Percentiles rank a stretch among this genome's conserved stretches.
Conservation (phyloP, 2,329 filamentous ascomycete species). For the Calonectria fujianensis region DNA sequence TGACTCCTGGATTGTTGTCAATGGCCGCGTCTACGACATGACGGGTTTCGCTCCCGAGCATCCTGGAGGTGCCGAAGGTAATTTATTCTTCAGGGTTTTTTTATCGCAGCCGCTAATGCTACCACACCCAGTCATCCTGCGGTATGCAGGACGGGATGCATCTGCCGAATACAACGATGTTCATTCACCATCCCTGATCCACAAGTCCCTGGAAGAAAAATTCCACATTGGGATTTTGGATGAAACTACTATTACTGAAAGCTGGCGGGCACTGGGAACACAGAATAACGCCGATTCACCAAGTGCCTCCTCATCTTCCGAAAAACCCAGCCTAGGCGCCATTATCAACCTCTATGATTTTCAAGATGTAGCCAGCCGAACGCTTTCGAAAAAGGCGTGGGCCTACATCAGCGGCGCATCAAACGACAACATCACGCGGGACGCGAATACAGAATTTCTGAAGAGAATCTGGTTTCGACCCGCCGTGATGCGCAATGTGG, state of each 20-base stretch:
- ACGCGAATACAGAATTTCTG: constrained; percentile 46
- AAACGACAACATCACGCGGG: constrained; percentile 53
- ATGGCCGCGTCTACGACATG: constrained; percentile 36
- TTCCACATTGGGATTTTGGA: constrained; percentile 46
- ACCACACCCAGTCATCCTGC: constrained; percentile 27
- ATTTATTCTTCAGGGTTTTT: neutral
- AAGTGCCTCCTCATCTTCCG: neutral
- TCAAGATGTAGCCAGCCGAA: constrained; percentile 44
- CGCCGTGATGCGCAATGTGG: constrained; percentile 50
- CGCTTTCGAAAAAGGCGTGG: constrained; percentile 47
- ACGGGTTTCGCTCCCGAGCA: constrained; percentile 34
- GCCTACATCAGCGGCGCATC: constrained; percentile 52
- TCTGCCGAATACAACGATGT: constrained; percentile 29
- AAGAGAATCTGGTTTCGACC: constrained; percentile 52
- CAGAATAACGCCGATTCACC: neutral
- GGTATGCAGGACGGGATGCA: constrained; percentile 32
- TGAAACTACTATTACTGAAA: constrained; percentile 21
- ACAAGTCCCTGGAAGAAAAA: constrained; percentile 24
- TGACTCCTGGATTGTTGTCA: constrained; percentile 32
- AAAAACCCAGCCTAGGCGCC: constrained; percentile 36
- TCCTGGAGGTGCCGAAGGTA: constrained; percentile 30
- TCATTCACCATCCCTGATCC: constrained; percentile 30
- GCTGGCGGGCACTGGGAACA: neutral
- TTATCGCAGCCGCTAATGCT: neutral
- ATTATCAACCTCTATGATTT: constrained; percentile 56